phyloP scores from a whole-genome alignment of 805 yeast species.

The Hanseniaspora taiwanica region DNA sequence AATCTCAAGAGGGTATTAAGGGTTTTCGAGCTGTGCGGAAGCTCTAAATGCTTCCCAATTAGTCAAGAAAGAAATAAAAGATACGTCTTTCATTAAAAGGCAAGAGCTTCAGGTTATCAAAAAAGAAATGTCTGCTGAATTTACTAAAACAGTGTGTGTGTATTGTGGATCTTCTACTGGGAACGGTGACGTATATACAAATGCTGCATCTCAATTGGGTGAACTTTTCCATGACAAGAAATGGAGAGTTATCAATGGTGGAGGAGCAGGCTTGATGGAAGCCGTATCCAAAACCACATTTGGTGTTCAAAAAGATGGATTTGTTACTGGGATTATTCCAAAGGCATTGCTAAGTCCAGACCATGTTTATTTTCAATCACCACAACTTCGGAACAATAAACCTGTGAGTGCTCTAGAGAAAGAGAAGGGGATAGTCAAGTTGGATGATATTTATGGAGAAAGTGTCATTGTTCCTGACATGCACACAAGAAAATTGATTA shows the following conservation, averaged over 20 bases:
- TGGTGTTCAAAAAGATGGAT: constrained; percentile 25
- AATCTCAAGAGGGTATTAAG: too few relatives aligned
- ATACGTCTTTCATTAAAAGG: too few relatives aligned
- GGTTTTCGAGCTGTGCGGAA: too few relatives aligned
- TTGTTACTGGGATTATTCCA: constrained; percentile 81
- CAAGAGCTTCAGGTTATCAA: not conserved
- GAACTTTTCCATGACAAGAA: constrained; percentile 37
- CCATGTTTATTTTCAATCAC: constrained; percentile 31
- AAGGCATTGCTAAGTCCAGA: constrained; percentile 48
- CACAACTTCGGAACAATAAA: constrained; percentile 32
- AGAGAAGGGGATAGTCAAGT: constrained; percentile 41
- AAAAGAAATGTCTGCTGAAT: constrained; percentile 5
- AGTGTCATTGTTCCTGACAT: constrained; percentile 75
- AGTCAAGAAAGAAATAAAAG: too few relatives aligned
- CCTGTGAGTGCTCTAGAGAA: constrained; percentile 24
- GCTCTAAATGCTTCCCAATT: too few relatives aligned
- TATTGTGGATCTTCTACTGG: constrained; percentile 83
- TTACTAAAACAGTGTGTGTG: constrained; percentile 47
- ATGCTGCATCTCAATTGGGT: constrained; percentile 50
- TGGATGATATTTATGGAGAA: constrained; percentile 46
- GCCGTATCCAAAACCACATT: constrained; percentile 54
- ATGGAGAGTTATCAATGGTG: constrained; percentile 80
- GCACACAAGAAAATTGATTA: constrained; percentile 78
- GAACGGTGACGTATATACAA: constrained; percentile 33
- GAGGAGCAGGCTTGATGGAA: constrained; percentile 83